A percentile compares a stretch with the other conserved stretches of the same genome.
Evolutionary conservation across 805 yeast genomes (phyloP).

Genomic region (Zygoascus flipseniorum): DNA sequence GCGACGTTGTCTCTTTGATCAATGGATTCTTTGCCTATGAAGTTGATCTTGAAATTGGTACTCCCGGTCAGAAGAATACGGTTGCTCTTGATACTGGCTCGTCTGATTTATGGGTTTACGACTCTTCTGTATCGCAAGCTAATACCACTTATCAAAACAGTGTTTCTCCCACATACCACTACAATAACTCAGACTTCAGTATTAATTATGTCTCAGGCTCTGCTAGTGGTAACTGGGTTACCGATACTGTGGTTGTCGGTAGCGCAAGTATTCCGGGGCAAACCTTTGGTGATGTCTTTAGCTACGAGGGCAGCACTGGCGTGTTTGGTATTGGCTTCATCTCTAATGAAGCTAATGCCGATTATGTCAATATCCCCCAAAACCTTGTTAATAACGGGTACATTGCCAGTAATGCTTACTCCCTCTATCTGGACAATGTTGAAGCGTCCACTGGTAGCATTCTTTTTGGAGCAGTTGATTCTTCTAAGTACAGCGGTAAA

Average conservation of each 20-base stretch:
- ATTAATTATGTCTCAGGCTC: constrained; percentile 30
- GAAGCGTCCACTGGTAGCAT: constrained; percentile 21
- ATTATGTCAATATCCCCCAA: constrained; percentile 54
- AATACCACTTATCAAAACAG: not conserved
- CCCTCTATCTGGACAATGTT: constrained; percentile 46
- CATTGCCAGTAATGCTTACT: constrained; percentile 47
- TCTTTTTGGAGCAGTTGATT: constrained; percentile 45
- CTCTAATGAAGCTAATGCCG: constrained; percentile 18
- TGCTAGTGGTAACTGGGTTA: constrained; percentile 46
- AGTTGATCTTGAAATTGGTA: constrained; percentile 29
- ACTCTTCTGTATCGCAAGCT: constrained; percentile 18
- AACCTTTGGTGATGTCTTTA: constrained; percentile 12
- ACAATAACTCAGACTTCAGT: constrained; percentile 15
- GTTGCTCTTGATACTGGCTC: constrained; percentile 43
- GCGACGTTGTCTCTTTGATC: not conserved
- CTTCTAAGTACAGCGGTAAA: constrained; percentile 32
- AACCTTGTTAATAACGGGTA: constrained; percentile 47
- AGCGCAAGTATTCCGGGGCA: constrained; percentile 34
- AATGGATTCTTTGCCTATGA: constrained; percentile 11
- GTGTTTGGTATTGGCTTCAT: constrained; percentile 24
- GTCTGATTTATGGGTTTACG: constrained; percentile 40
- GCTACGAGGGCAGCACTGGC: constrained; percentile 1
- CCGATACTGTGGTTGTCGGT: constrained; percentile 47
- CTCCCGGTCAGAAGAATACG: constrained; percentile 33
- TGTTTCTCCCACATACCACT: constrained; percentile 19